These are phyloP conservation scores for Periconia sp. DNA, from an alignment of 2,329 filamentous ascomycete genomes.

Conservation along the genomic window DNA sequence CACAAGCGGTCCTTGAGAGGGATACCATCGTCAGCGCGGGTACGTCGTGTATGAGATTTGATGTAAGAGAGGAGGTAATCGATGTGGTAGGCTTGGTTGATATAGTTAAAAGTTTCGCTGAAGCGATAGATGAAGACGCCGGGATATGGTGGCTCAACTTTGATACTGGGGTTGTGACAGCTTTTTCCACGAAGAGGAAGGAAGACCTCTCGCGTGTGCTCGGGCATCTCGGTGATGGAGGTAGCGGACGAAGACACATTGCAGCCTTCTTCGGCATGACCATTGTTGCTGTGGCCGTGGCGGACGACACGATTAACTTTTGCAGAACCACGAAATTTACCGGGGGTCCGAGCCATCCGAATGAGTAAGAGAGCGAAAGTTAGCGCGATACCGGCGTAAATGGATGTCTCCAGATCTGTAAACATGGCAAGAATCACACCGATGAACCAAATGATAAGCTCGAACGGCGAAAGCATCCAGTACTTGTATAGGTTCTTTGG, in stretches of 20 bases:
- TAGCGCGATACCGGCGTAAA: slow-evolving; percentile 81
- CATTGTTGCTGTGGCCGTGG: slow-evolving; percentile 59
- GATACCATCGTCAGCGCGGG: slow-evolving; percentile 23
- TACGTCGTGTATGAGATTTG: slow-evolving; percentile 52
- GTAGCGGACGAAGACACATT: slow-evolving; percentile 33
- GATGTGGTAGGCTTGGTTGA: slow-evolving; percentile 84
- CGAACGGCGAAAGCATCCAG: slow-evolving; percentile 86
- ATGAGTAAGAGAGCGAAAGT: slow-evolving; percentile 80
- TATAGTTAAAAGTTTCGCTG: slow-evolving; percentile 91
- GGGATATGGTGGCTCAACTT: slow-evolving; percentile 70
- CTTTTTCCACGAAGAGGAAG: slow-evolving; percentile 57
- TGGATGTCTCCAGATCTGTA: slow-evolving; percentile 81
- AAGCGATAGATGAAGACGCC: slow-evolving; percentile 96
- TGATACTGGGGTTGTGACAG: slow-evolving; percentile 59
- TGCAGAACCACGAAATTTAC: slow-evolving; percentile 27
- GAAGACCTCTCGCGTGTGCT: slow-evolving; percentile 27
- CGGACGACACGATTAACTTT: slow-evolving; percentile 23
- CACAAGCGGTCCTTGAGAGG: slow-evolving; percentile 56
- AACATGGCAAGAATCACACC: slow-evolving; percentile 90
- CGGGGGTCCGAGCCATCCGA: slow-evolving; percentile 54
- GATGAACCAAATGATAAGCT: slow-evolving; percentile 87
- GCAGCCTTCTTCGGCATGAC: not conserved
- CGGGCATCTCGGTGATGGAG: slow-evolving; percentile 47
- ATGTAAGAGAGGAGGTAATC: slow-evolving; percentile 76
- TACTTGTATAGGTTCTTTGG: slow-evolving; percentile 90